Evolutionary conservation across 768 basidiomycete genomes (phyloP), one percentile per base, ranked within the genome.

Genomic region (Collybiopsis luxurians): DNA sequence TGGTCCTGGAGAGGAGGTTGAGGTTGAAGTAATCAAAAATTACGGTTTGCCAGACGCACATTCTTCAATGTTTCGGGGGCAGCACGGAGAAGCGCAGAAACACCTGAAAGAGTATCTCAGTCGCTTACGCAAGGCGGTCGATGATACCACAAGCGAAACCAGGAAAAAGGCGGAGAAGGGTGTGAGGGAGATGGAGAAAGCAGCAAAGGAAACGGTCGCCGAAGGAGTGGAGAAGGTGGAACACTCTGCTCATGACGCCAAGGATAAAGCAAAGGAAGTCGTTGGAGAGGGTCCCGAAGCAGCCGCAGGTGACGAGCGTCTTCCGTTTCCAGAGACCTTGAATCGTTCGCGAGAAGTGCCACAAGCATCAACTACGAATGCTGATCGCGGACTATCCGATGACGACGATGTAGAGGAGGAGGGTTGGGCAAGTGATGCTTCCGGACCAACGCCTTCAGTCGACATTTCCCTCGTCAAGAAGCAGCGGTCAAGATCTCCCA

Each of bases 1-100:
- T 4, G 80, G 80, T 1, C 80, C 81, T 3, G 86, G 84, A 23
- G 82, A 84, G 56, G 90, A 90, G 74, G 89, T 87, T 51, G 81
- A 86, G 39, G 86, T 89, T 19, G 80, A 85, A 47, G 80, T 89
- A 21, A 69, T 85, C 46, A 74, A 75, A n/a, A 79, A 79, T 50
- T 73, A 77, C 12, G 66, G 56, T 42, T 48, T 58, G 21, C 40
- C 15, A 15, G 59, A 63, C 30, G 57, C 56, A 26, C 55, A 59
- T 23, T 62, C 58, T 7, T 59, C 61, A 7, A 53, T 61, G n/a
- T 61, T 61, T 39, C 64, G 64, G 15, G 67, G 62, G 4, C 54
- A 62, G 2, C 62, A 65, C 49, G 63, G 59, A 2, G 58, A 57
- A 15, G 61, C 61, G 21, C 66, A 63, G 27, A 49, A 51, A 26